Base-by-base conservation (phyloP, 108 stramenopile genomes). In the Asterionellopsis glacialis region DNA sequence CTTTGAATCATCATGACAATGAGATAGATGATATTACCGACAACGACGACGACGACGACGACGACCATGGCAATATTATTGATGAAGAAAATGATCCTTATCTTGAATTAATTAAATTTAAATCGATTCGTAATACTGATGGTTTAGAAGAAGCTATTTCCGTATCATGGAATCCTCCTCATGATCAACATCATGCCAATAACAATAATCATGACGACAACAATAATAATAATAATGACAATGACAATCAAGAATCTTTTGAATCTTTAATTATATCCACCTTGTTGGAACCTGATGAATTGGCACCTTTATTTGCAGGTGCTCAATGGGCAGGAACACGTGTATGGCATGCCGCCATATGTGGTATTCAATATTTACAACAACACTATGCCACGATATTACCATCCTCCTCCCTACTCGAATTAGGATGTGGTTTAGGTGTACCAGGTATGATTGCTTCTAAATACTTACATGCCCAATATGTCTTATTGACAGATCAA, bases 241-340 rank as follows among this genome's bases (percentile, higher is more conserved):
- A 7, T 33, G 7, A 7, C 7, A 33, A 7, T 33, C 5, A 33
- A 33, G 5, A 28, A 2, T 47, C 45, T 48, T 19, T 49, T 2
- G 39, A 19, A 22, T 53, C 72, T 16, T 63, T 82, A 5, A 44
- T 41, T 0, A 42, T 91, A 61, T 87, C 90, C 11, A 88, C 90
- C 18, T 41, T 73, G 14, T 57, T 93, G 22, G 58, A 73, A 44
- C 78, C 75, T 63, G 60, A 75, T 56, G 77, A 77, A 26, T 63
- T 93, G 11, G 88, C 85, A 15, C 91, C 91, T 14, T 59, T 93
- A 11, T 93, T 93, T 74, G 75, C 81, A 48, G 91, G 91, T 12
- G 78, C 83, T n/a, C 72, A 77, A 38, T 93, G 91, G 91, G 91
- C 91, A 11, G 91, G 91, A 18, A 93, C 91, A 19, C 71, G 86